Conservation (phyloP, 768 basidiomycete species). For the Amanita subjunquillea region DNA sequence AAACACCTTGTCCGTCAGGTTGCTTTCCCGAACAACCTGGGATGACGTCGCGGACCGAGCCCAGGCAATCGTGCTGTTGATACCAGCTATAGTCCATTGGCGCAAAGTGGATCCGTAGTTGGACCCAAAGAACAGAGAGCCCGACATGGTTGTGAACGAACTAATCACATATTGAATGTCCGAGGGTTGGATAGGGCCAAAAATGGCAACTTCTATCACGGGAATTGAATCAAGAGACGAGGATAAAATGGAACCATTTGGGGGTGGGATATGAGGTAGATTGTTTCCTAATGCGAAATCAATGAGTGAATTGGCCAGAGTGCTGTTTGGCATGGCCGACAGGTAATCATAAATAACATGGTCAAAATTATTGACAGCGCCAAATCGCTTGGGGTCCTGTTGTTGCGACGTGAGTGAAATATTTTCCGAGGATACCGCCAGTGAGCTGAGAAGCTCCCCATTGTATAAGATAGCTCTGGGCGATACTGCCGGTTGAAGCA, state of each 20-base stretch:
- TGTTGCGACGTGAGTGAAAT: conserved; percentile 19
- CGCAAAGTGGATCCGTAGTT: conserved; percentile 35
- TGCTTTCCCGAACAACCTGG: conserved; percentile 37
- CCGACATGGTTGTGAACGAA: conserved; percentile 38
- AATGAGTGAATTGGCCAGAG: conserved; percentile 36
- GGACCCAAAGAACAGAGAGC: conserved; percentile 52
- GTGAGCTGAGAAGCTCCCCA: conserved; percentile 38
- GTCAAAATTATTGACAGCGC: conserved; percentile 40
- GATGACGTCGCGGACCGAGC: conserved; percentile 40
- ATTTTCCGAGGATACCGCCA: conserved; percentile 25
- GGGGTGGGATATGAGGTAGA: conserved; percentile 20
- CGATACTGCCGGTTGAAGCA: conserved; percentile 30
- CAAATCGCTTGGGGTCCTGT: conserved; percentile 41
- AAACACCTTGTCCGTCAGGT: conserved; percentile 32
- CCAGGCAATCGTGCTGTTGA: conserved; percentile 35
- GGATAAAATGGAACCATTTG: conserved; percentile 32
- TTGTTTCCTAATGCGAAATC: conserved; percentile 30
- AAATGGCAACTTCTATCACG: conserved; percentile 51
- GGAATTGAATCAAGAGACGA: conserved; percentile 37
- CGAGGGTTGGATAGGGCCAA: conserved; percentile 38
- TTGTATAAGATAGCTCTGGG: conserved; percentile 43
- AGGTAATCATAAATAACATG: conserved; percentile 53
- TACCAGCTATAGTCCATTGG: conserved; percentile 39
- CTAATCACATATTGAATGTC: conserved; percentile 40
- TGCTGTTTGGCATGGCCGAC: conserved; percentile 31